A percentile compares a stretch with the other conserved stretches of the same genome.
phyloP scores from a whole-genome alignment of 257 asterid genomes.

The Plantago ovata region DNA sequence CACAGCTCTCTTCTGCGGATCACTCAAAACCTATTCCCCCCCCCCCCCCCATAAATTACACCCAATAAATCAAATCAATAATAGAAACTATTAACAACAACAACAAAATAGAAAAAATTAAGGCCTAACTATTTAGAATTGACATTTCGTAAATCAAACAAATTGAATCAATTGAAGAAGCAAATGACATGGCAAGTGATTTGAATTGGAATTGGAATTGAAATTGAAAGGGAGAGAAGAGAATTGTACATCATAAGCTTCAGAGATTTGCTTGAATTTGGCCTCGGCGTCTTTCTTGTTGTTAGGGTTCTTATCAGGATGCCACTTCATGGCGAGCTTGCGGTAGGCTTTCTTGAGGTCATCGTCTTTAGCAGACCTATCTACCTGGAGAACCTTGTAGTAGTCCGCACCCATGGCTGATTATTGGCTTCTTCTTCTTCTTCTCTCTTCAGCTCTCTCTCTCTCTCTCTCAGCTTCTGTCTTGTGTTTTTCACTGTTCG shows the following conservation, averaged over 20 bases:
- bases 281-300: slow-evolving; percentile 62
- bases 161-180: background rate
- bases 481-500: too few relatives aligned
- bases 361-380: slow-evolving; percentile 51
- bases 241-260: slow-evolving; percentile 59
- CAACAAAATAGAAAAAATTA: too few relatives aligned
- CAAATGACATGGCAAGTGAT: background rate
- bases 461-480: too few relatives aligned
- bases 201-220: background rate
- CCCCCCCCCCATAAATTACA: background rate
- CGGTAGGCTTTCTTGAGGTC: slow-evolving; percentile 71
- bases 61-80: background rate
- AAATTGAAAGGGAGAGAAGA: too few relatives aligned
- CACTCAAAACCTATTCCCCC: slow-evolving; percentile 74
- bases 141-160: too few relatives aligned
- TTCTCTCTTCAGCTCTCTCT: too few relatives aligned
- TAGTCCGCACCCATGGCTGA: slow-evolving; percentile 57
- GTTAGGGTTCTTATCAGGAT: slow-evolving; percentile 69
- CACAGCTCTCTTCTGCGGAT: slow-evolving; percentile 59
- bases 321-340: slow-evolving; percentile 74
- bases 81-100: too few relatives aligned
- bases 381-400: slow-evolving; percentile 60
- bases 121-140: too few relatives aligned
- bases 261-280: slow-evolving; percentile 70
- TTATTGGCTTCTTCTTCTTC: too few relatives aligned